Evolutionary conservation across 805 yeast genomes (phyloP), one percentile per base, ranked within the genome.

Genomic region (Scheffersomyces ergatensis): DNA sequence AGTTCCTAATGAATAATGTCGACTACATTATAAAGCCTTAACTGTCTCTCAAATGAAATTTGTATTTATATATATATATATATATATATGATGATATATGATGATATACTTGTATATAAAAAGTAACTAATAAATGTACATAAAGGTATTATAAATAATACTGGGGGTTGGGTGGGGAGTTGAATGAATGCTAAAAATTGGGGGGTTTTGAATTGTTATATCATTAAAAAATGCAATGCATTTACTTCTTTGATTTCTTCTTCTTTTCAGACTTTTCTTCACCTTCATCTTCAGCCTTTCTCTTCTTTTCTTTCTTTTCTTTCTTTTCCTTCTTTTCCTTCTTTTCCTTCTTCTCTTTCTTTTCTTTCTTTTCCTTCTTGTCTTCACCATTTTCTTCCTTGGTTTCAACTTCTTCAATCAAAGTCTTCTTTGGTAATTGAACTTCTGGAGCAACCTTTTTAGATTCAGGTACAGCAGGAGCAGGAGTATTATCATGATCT

Each of bases 241-340:
- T 14, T 29, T 29, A 29, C 18, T 29, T 29, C 43, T 67, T 65
- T 33, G 70, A 58, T 63, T 79, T 72, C 69, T 78, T 76, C 66
- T 72, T 73, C 62, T 76, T 73, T 58, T 75, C 72, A 37, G 72
- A 62, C 45, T 63, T 56, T 57, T 76, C 71, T 40, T 74, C 76
- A 52, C 77, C 62, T 13, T 49, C 54, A 37, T 62, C 65, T 33
- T 58, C 61, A 34, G 54, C 54, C 41, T 55, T 53, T 58, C 76
- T 76, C 44, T 72, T 72, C 63, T 76, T 74, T 60, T 76, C 70
- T 62, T 79, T 77, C 57, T 79, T 78, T 75, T 82, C 78, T 58
- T 82, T 76, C 57, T 77, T 77, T 63, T 78, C 73, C 51, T 76
- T 74, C 57, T 76, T 73, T 63, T 76, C 69, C 37, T 75, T 72